Percentiles rank a stretch among this genome's conserved stretches.
Evolutionary conservation across 805 yeast species (phyloP).

Genomic region (Naumovozyma castellii): DNA sequence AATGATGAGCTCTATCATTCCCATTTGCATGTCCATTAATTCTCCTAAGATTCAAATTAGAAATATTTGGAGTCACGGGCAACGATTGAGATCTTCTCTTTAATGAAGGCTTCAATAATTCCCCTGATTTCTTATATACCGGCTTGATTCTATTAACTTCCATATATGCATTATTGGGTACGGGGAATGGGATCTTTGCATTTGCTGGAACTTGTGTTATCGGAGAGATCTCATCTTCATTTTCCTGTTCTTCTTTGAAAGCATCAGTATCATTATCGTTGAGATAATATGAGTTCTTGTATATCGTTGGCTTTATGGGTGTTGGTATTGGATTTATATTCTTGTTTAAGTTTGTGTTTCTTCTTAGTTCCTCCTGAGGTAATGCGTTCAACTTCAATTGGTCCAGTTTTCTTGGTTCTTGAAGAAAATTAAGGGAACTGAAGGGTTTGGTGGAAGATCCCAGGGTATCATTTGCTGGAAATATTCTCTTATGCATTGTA

Average conservation of each 20-base stretch:
- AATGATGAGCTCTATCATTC: no score
- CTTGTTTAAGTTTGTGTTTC: constrained; percentile 27
- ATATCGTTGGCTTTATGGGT: background rate
- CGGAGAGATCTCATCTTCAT: background rate
- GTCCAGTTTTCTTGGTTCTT: constrained; percentile 22
- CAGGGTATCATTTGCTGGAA: no score
- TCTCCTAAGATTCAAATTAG: background rate
- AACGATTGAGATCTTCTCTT: constrained; percentile 33
- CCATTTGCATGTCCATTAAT: background rate
- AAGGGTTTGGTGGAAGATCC: background rate
- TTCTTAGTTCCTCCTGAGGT: constrained; percentile 21
- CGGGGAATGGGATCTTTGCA: background rate
- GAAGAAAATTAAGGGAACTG: constrained; percentile 2
- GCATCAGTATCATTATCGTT: background rate
- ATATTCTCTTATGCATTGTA: no score
- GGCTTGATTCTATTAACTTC: constrained; percentile 2
- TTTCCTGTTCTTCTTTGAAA: background rate
- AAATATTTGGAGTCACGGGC: constrained; percentile 26
- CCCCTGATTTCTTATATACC: constrained; percentile 83
- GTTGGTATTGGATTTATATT: background rate
- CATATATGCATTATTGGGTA: background rate
- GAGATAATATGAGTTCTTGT: background rate
- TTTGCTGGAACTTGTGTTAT: background rate
- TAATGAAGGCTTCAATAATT: constrained; percentile 39
- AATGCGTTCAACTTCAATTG: constrained; percentile 12